Evolutionary conservation across 139 green algal species (phyloP), one percentile per base, ranked within the genome.

Genomic region (Volvox reticuliferus): DNA sequence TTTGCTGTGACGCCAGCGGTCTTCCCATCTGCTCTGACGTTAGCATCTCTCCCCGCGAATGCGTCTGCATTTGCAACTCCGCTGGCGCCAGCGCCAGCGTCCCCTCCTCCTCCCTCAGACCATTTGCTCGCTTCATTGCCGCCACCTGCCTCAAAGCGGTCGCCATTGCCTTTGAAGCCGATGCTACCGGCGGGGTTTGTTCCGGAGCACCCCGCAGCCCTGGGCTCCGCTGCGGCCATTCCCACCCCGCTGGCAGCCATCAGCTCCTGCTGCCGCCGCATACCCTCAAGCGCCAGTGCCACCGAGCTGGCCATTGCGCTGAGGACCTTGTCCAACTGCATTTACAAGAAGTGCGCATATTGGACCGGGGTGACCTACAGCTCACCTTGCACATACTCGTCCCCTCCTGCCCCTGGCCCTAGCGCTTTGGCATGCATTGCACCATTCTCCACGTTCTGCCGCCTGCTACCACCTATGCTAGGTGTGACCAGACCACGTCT

Each of bases 311-410:
- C 17, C 28, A 89, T n/a, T 26, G 85, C 44, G 17, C 24, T 12
- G 30, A 89, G 69, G 22, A 12, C 44, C 71, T 36, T 61, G 13
- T 89, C 85, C 28, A 82, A 30, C 85, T 89, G 84, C 28, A 37
- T 36, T 71, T 3, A 12, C 24, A 32, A 55, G 44, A 55, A 55
- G 44, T 55, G 44, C 44, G 44, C 44, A 55, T 9, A 55, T 9
- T 5, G 44, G 44, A 55, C 44, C 9, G 44, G 44, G 44, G 44
- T 55, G 44, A 55, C 44, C 44, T 55, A 9, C 44, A 55, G 44
- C 5, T 55, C 44, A 55, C 5, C 44, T 55, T 14, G 5, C 44
- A 55, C 44, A 55, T 55, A 55, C 44, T 5, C 44, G 44, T n/a
- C n/a, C 44, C 44, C 44, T 55, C 44, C 44, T 55, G 9, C 44